Evolutionary conservation across 495 filamentous ascomycete genomes (phyloP), one percentile per base, ranked within the genome.

Genomic region (Podospora didyma): DNA sequence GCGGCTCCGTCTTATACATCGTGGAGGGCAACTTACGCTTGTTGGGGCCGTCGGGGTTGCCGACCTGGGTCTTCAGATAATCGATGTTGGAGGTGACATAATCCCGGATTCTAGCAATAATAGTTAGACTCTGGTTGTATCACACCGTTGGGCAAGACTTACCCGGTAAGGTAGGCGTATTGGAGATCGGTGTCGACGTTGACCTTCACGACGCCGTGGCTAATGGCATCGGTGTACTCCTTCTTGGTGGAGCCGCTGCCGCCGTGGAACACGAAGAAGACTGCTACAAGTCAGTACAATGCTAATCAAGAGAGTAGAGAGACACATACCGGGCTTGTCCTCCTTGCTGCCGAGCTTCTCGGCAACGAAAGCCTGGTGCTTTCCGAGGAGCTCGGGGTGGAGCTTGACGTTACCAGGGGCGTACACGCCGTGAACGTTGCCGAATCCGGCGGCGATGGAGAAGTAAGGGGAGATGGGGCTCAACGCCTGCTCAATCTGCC

Each of bases 211-310:
- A 99, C 95, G 76, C 94, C 59, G 42, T 60, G 87, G 62, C 77
- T 73, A 71, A 97, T 97, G 62, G 92, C 93, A 64, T 89, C 82
- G 49, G 70, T 80, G 81, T 86, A 97, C 78, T 97, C 94, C 57
- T 87, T 71, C 82, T 96, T 95, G 70, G 82, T 79, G 49, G 87
- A 92, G 57, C 94, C 95, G 53, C 89, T 93, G 59, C 94, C 94
- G 63, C 95, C 95, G 80, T 99, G 94, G 86, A 99, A 99, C 72
- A 99, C 94, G 72, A 99, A 88, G 84, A 95, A 97, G 67, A 97
- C 86, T 62, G 21, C 12, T 12, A 17, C 5, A n/a, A 0, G 52
- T 62, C n/a, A 62, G 60, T 41, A n/a, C 9, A 16, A n/a, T 9
- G 26, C 9, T 2, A 21, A 49, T 17, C 2, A 11, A 17, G 2